phyloP scores from a whole-genome alignment of 257 asterid genomes.

The Plectranthus barbatus region DNA sequence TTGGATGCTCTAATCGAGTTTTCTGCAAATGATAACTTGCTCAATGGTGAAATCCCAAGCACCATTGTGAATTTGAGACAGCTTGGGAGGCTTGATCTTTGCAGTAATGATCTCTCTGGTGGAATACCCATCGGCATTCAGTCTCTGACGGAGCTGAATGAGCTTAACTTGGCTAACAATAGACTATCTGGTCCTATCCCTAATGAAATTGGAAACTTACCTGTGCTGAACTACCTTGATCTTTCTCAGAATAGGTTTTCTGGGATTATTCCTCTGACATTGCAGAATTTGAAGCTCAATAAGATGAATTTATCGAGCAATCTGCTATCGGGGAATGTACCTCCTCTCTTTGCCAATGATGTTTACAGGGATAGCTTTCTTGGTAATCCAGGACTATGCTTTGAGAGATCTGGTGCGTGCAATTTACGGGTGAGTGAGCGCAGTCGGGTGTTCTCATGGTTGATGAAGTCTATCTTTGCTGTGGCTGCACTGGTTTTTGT shows the following conservation, averaged over 20 bases:
- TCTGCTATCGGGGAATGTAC: constrained; percentile 52
- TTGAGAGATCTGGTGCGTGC: constrained; percentile 32
- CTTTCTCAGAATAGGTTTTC: constrained; percentile 55
- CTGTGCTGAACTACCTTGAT: constrained; percentile 68
- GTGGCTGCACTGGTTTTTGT: constrained; percentile 33
- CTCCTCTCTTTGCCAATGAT: constrained; percentile 34
- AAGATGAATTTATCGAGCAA: constrained; percentile 55
- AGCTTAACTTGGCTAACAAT: constrained; percentile 56
- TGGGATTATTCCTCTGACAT: constrained; percentile 43
- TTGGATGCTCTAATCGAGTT: constrained; percentile 35
- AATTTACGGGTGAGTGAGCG: background rate
- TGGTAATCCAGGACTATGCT: constrained; percentile 63
- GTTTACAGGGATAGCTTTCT: constrained; percentile 53
- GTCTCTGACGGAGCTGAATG: constrained; percentile 45
- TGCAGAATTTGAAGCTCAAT: constrained; percentile 69
- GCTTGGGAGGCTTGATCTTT: constrained; percentile 51
- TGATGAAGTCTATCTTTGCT: constrained; percentile 27
- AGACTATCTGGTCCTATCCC: constrained; percentile 57
- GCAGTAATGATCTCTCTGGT: constrained; percentile 53
- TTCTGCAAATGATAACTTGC: constrained; percentile 33
- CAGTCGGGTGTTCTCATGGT: constrained; percentile 22
- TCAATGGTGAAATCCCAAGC: constrained; percentile 56
- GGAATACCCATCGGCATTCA: constrained; percentile 40
- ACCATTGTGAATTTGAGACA: constrained; percentile 34
- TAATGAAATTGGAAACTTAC: constrained; percentile 52